Percentiles rank a stretch among this genome's conserved stretches.
Conservation (phyloP, 371 early-diverging fungal genomes). For the Mortierella sp. region DNA sequence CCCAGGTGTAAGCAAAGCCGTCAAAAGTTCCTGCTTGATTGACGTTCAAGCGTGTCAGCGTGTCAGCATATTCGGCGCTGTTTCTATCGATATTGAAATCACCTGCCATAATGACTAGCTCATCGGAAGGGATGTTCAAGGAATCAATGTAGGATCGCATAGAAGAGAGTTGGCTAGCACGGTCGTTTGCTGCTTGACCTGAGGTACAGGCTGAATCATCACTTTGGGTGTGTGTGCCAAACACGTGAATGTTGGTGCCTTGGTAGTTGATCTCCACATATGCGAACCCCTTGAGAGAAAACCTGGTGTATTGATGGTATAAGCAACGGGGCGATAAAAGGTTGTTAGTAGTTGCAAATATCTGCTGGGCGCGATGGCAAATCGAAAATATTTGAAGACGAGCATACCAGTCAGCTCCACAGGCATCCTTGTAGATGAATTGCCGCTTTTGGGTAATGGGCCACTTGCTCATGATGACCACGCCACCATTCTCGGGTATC, state of each 20-base stretch:
- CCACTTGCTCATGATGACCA: conserved; percentile 50
- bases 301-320: conserved; percentile 15
- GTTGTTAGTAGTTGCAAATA: not conserved
- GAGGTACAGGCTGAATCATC: conserved; percentile 23
- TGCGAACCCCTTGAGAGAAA: conserved; percentile 48
- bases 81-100: conserved; percentile 41
- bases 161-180: conserved; percentile 16
- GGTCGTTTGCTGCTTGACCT: conserved; percentile 31
- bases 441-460: conserved; percentile 45
- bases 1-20: conserved; percentile 44
- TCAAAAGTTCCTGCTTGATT: conserved; percentile 21
- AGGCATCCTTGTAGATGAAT: conserved; percentile 36
- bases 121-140: conserved; percentile 45
- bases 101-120: conserved; percentile 47
- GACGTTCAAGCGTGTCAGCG: conserved; percentile 27
- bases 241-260: conserved; percentile 43
- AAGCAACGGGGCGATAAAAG: not conserved
- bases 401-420: conserved; percentile 50
- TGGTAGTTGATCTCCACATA: conserved; percentile 37
- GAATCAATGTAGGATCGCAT: conserved; percentile 39
- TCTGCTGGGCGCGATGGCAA: not conserved
- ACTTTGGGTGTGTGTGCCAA: conserved; percentile 49
- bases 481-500: conserved; percentile 44
- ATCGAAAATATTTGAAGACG: not conserved
- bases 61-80: conserved; percentile 30